Percentiles rank a stretch among this genome's conserved stretches.
Conservation (phyloP, 768 basidiomycete genomes). For the Hypholoma sublateritium region DNA sequence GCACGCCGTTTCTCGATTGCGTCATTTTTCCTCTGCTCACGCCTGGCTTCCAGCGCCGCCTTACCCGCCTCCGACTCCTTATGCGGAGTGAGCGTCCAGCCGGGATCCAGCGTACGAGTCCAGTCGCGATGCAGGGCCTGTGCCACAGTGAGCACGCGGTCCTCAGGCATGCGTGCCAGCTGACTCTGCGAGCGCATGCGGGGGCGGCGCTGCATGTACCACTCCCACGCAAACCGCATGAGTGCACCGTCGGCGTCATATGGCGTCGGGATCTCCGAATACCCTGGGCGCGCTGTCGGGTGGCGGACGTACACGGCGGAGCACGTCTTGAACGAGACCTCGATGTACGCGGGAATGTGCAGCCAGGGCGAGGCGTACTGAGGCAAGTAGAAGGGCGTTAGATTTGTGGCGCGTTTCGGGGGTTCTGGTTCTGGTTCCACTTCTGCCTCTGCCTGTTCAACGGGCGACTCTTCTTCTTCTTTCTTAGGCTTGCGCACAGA, state of each 20-base stretch:
- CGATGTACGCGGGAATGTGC: slow-evolving; percentile 74
- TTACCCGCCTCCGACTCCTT: background rate
- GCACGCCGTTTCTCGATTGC: background rate
- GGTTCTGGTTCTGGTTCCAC: background rate
- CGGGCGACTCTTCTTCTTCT: slow-evolving; percentile 4
- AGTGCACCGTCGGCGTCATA: slow-evolving; percentile 96
- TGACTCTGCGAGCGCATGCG: slow-evolving; percentile 65
- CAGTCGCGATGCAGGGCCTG: slow-evolving; percentile 27
- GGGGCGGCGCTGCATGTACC: slow-evolving; percentile 77
- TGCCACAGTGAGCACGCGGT: slow-evolving; percentile 45
- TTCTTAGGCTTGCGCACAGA: slow-evolving; percentile 5
- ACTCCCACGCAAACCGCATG: slow-evolving; percentile 93
- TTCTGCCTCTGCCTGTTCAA: background rate
- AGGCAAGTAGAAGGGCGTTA: slow-evolving; percentile 85
- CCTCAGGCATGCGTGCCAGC: slow-evolving; percentile 64
- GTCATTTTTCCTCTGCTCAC: background rate
- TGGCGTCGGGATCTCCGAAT: slow-evolving; percentile 94
- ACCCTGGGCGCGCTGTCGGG: slow-evolving; percentile 94
- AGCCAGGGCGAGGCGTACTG: slow-evolving; percentile 86
- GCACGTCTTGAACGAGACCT: slow-evolving; percentile 84
- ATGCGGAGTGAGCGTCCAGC: slow-evolving; percentile 4
- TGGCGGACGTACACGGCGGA: slow-evolving; percentile 92
- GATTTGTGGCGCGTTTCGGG: slow-evolving; percentile 10
- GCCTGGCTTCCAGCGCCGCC: background rate
- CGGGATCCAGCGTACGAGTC: slow-evolving; percentile 8